A percentile compares a stretch with the other conserved stretches of the same genome.
phyloP scores from a whole-genome alignment of 441 rosid species.

The Lepidium campestre region DNA sequence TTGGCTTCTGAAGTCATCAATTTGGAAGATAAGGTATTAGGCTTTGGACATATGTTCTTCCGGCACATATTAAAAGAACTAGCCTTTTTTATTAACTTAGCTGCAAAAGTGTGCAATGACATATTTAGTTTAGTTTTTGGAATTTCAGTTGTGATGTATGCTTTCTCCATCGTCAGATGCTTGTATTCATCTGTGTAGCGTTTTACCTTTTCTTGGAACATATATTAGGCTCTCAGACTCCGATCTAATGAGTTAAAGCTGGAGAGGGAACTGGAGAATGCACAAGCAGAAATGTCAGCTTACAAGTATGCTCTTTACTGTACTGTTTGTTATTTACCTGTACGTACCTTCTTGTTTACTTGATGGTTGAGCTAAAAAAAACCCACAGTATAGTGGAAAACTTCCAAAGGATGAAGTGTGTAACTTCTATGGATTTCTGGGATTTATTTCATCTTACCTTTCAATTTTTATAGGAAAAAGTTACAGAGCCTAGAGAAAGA shows the following conservation, averaged over 20 bases:
- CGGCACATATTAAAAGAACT: not conserved
- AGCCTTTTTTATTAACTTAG: not conserved
- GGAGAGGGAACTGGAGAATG: conserved; percentile 83
- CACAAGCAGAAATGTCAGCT: conserved; percentile 61
- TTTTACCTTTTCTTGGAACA: conserved; percentile 8
- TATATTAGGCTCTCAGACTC: conserved; percentile 80
- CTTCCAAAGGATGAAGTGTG: not conserved
- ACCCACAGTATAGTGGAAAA: not conserved
- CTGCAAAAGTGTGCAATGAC: conserved; percentile 9
- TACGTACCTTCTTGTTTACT: conserved; percentile 1
- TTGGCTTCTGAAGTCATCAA: conserved; percentile 96
- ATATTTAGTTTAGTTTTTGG: not conserved
- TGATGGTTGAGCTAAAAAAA: conserved; percentile 3
- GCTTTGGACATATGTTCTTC: conserved; percentile 1
- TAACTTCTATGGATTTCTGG: conserved; percentile 2
- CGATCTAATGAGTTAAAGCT: conserved; percentile 91
- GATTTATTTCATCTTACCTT: conserved; percentile 3
- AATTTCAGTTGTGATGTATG: not conserved
- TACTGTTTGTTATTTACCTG: not conserved
- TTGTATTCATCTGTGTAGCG: not conserved
- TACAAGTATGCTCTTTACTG: conserved; percentile 56
- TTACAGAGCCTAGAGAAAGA: conserved; percentile 79
- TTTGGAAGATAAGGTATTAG: conserved; percentile 93
- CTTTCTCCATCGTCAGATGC: not conserved
- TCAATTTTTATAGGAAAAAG: conserved; percentile 62